These are phyloP conservation scores for Colletotrichum navitas DNA, from an alignment of 2,329 filamentous ascomycete genomes.

Conservation along the genomic window DNA sequence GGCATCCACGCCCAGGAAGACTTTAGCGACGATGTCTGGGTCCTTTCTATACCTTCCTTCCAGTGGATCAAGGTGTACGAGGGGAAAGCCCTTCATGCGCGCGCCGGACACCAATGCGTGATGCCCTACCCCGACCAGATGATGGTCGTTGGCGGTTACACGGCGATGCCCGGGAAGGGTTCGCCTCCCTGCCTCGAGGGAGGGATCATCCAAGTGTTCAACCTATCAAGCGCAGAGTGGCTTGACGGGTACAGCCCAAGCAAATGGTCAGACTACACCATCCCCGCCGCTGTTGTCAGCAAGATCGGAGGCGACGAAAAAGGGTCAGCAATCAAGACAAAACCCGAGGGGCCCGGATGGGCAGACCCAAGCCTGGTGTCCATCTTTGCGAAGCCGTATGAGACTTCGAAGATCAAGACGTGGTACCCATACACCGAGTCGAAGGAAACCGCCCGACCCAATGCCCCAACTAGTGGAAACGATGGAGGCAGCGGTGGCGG, in stretches of 20 bases:
- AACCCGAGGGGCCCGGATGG: slow-evolving; percentile 72
- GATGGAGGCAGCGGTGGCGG: slow-evolving; percentile 29
- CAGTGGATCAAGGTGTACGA: slow-evolving; percentile 74
- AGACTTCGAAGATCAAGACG: slow-evolving; percentile 65
- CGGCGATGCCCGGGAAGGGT: slow-evolving; percentile 47
- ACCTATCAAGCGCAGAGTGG: slow-evolving; percentile 78
- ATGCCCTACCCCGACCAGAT: slow-evolving; percentile 84
- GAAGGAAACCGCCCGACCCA: slow-evolving; percentile 47
- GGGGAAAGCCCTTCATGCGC: slow-evolving; percentile 63
- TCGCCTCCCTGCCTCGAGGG: slow-evolving; percentile 60
- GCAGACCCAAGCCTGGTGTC: slow-evolving; percentile 59
- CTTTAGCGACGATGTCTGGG: slow-evolving; percentile 80
- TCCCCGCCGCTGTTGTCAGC: slow-evolving; percentile 72
- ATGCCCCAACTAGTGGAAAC: slow-evolving; percentile 31
- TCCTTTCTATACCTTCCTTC: slow-evolving; percentile 83
- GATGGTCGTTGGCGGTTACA: slow-evolving; percentile 80
- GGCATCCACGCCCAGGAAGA: slow-evolving; percentile 56
- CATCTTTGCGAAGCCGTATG: slow-evolving; percentile 69
- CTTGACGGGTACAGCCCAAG: slow-evolving; percentile 76
- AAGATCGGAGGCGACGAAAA: slow-evolving; percentile 75
- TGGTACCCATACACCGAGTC: slow-evolving; percentile 71
- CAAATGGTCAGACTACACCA: slow-evolving; percentile 73
- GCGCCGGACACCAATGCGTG: slow-evolving; percentile 82
- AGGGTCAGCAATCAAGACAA: slow-evolving; percentile 78
- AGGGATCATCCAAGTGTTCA: slow-evolving; percentile 75